These are phyloP conservation scores for Sindora glabra DNA, from an alignment of 306 rosid species.

Conservation along the genomic window DNA sequence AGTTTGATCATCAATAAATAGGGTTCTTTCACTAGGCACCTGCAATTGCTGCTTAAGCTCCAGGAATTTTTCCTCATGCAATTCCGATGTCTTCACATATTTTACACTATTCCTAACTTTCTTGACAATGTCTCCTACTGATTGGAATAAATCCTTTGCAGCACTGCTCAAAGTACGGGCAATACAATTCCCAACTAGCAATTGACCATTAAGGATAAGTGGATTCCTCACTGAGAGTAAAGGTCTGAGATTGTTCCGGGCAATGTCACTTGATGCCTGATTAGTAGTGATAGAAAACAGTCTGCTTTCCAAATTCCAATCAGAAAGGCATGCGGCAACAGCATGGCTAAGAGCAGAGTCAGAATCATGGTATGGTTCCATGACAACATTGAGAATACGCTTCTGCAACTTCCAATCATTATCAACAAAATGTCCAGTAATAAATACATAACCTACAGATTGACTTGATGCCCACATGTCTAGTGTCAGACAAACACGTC, in stretches of 20 bases:
- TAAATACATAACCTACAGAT: slow-evolving; percentile 82
- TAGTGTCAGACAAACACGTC: slow-evolving; percentile 79
- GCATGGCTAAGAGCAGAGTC: slow-evolving; percentile 72
- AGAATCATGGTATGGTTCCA: slow-evolving; percentile 93
- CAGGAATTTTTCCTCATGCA: slow-evolving; percentile 73
- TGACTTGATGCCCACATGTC: slow-evolving; percentile 77
- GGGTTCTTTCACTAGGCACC: slow-evolving; percentile 74
- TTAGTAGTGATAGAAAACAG: slow-evolving; percentile 70
- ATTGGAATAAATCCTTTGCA: slow-evolving; percentile 55
- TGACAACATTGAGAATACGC: slow-evolving; percentile 82
- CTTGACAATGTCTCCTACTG: slow-evolving; percentile 36
- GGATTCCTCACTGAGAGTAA: slow-evolving; percentile 72
- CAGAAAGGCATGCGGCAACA: slow-evolving; percentile 82
- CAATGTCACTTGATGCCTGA: slow-evolving; percentile 36
- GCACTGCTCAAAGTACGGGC: slow-evolving; percentile 65
- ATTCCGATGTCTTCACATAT: slow-evolving; percentile 82
- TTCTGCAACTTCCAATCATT: slow-evolving; percentile 80
- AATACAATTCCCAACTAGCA: slow-evolving; percentile 70
- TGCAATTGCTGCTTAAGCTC: slow-evolving; percentile 80
- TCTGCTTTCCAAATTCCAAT: slow-evolving; percentile 75
- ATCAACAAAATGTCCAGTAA: slow-evolving; percentile 84
- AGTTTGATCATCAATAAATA: slow-evolving; percentile 68
- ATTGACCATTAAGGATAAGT: slow-evolving; percentile 68
- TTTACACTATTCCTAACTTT: slow-evolving; percentile 77
- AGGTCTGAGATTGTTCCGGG: slow-evolving; percentile 68